Evolutionary conservation across 2,329 filamentous ascomycete species (phyloP).

Genomic region (Verticillium alfalfae): DNA sequence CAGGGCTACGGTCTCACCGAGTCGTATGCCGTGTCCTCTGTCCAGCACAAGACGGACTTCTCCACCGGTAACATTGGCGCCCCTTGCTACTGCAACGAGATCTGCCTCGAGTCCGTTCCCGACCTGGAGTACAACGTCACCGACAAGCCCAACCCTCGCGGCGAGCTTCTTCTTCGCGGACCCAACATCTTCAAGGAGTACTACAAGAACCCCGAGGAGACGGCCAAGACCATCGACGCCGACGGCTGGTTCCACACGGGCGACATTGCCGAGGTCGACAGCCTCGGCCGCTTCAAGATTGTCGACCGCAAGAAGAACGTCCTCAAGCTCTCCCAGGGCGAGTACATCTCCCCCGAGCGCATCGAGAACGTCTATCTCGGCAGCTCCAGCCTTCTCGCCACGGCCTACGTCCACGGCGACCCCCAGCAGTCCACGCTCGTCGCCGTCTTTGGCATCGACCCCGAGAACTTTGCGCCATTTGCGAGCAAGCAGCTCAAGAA

Average conservation of each 20-base stretch:
- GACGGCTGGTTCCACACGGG: slow-evolving; percentile 98
- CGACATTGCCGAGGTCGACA: slow-evolving; percentile 83
- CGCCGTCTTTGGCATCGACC: slow-evolving; percentile 81
- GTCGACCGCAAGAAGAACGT: slow-evolving; percentile 98
- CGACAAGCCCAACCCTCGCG: slow-evolving; percentile 84
- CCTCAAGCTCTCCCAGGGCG: slow-evolving; percentile 95
- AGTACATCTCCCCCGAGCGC: slow-evolving; percentile 95
- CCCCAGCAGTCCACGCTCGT: slow-evolving; percentile 76
- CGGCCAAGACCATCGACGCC: slow-evolving; percentile 69
- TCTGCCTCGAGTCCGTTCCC: slow-evolving; percentile 79
- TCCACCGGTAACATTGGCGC: slow-evolving; percentile 76
- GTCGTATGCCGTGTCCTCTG: slow-evolving; percentile 72
- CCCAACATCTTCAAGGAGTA: slow-evolving; percentile 80
- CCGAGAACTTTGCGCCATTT: slow-evolving; percentile 75
- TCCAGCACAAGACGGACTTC: slow-evolving; percentile 68
- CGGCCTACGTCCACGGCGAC: slow-evolving; percentile 89
- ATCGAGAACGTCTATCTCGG: slow-evolving; percentile 93
- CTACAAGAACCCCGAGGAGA: slow-evolving; percentile 86
- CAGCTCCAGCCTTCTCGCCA: slow-evolving; percentile 69
- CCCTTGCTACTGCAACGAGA: slow-evolving; percentile 61
- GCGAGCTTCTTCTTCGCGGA: slow-evolving; percentile 81
- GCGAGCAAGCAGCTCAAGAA: slow-evolving; percentile 71
- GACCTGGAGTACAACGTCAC: slow-evolving; percentile 89
- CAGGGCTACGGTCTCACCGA: slow-evolving; percentile 96
- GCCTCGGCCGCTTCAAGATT: slow-evolving; percentile 80